Evolutionary conservation across 257 asterid genomes (phyloP), one percentile per base, ranked within the genome.

Genomic region (Plectranthus barbatus): DNA sequence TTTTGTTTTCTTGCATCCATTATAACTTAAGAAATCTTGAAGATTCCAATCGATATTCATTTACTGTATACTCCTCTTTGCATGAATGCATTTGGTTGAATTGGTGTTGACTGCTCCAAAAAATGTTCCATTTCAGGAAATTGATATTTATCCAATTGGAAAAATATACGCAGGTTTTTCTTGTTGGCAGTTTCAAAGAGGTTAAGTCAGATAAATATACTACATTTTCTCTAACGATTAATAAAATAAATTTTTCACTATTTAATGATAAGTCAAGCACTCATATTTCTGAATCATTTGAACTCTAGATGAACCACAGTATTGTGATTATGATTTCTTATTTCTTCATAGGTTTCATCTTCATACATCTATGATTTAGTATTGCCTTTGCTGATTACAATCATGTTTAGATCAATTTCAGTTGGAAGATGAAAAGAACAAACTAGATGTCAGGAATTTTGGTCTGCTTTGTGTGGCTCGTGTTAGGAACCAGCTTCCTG

Each of bases 321-420:
- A n/a, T 3, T 17, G 23, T 15, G 15, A 23, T 42, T 26, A 17
- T 7, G 15, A 46, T 66, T 31, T 65, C 53, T 42, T 56, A 37
- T 56, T 55, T 67, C 72, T 67, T 44, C 41, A 13, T 20, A 50
- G 12, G 20, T 45, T 45, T 56, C 40, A 56, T 13, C 50, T 13
- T 56, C 44, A n/a, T 50, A 1, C 18, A 14, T 41, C 48, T 41
- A n/a, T 51, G 18, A 42, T 29, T 20, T 42, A 48, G 19, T 19
- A 51, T 18, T 29, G 62, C 15, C 17, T 44, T 31, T 37, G 44
- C 39, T 56, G 52, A 13, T 62, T 50, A 41, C 41, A 11, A 26
- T 61, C 41, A 40, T 15, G 6, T 61, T 45, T 34, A 34, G 31
- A 40, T 60, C 41, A 60, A 18, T 21, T 60, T 54, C 62, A 13